Conservation (phyloP, 108 stramenopile species). For the Nitzschia inconspicua region DNA sequence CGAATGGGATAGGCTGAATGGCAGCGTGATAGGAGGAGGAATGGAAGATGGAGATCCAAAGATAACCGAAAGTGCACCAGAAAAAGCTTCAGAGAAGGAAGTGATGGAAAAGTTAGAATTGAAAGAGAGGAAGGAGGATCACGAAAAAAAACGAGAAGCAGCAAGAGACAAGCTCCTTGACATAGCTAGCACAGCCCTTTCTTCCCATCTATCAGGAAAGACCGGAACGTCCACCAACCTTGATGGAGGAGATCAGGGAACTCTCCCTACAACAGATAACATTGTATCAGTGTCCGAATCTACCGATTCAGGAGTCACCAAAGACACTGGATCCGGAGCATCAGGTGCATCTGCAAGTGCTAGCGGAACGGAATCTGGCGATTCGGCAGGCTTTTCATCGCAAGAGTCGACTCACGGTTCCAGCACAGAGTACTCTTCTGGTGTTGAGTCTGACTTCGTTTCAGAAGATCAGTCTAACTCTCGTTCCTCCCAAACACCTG, state of each 20-base stretch:
- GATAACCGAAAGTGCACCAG: not conserved
- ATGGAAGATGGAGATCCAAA: not conserved
- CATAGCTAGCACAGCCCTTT: constrained; percentile 21
- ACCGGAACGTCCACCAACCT: not conserved
- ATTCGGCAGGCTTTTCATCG: constrained; percentile 2
- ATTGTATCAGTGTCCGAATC: constrained; percentile 1
- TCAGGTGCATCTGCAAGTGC: constrained; percentile 7
- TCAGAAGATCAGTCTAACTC: constrained; percentile 10
- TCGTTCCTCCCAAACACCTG: not conserved
- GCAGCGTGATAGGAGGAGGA: not conserved
- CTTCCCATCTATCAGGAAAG: constrained; percentile 11
- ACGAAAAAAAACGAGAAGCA: constrained; percentile 20
- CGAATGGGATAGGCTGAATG: constrained; percentile 31
- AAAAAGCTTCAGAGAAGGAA: not conserved
- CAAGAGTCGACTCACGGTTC: constrained; percentile 5
- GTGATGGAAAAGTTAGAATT: not conserved
- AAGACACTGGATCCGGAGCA: constrained; percentile 5
- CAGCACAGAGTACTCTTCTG: constrained; percentile 12
- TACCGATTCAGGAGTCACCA: not conserved
- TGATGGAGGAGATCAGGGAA: constrained; percentile 9
- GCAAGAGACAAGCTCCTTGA: constrained; percentile 28
- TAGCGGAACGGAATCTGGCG: constrained; percentile 14
- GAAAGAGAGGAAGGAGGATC: constrained; percentile 5
- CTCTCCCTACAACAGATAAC: not conserved
- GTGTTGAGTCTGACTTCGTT: not conserved